phyloP scores from a whole-genome alignment of 257 asterid species.

The Cynanchum wilfordii region DNA sequence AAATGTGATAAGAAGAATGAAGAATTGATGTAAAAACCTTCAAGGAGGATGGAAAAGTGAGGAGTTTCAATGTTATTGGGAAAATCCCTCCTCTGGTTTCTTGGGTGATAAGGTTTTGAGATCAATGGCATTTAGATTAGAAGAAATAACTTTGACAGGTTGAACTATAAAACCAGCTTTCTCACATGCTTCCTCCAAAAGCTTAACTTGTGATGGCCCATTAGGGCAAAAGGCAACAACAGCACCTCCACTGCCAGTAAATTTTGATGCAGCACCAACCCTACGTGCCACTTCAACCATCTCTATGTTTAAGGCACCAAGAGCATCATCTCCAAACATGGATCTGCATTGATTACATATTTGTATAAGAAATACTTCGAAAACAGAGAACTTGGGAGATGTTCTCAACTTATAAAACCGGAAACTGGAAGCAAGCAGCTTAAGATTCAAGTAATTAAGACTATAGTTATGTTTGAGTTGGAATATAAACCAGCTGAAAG shows the following conservation, averaged over 20 bases:
- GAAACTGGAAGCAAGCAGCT: not conserved
- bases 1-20: not conserved
- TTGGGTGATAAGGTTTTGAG: constrained; percentile 35
- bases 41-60: not conserved
- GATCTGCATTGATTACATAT: constrained; percentile 28
- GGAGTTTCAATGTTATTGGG: not conserved
- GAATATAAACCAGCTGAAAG: not conserved
- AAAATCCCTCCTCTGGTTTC: constrained; percentile 1
- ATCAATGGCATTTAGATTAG: constrained; percentile 44
- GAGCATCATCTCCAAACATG: constrained; percentile 88
- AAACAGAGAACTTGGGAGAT: not conserved
- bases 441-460: not conserved
- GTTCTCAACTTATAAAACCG: not conserved
- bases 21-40: not conserved
- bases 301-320: constrained; percentile 81
- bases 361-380: not conserved
- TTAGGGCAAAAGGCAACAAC: constrained; percentile 76
- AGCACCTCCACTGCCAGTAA: constrained; percentile 97
- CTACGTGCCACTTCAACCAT: constrained; percentile 83
- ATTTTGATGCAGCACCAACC: constrained; percentile 83
- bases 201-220: constrained; percentile 69
- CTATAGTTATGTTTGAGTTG: not conserved
- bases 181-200: constrained; percentile 61
- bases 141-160: constrained; percentile 50
- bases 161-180: constrained; percentile 59